phyloP scores from a whole-genome alignment of 768 basidiomycete species.

The Mrakia gelida region DNA sequence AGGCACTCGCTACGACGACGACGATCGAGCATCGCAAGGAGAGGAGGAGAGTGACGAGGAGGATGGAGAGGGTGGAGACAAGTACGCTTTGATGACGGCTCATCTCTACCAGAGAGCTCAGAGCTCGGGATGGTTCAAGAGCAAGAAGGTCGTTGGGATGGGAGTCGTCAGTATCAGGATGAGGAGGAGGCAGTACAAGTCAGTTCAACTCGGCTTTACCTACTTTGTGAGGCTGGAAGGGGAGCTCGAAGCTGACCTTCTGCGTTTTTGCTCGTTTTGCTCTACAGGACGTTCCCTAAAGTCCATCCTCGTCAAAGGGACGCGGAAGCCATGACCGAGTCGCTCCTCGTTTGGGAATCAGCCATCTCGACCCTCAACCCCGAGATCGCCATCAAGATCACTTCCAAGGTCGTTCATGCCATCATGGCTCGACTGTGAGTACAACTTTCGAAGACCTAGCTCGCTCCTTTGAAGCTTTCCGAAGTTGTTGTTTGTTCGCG shows the following conservation, averaged over 20 bases:
- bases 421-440: constrained; percentile 43
- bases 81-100: constrained; percentile 39
- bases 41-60: constrained; percentile 27
- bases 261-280: not conserved
- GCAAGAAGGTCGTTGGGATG: constrained; percentile 37
- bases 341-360: constrained; percentile 53
- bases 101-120: constrained; percentile 41
- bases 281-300: constrained; percentile 26
- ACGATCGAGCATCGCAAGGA: not conserved
- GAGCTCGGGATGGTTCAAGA: constrained; percentile 41
- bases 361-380: constrained; percentile 73
- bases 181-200: constrained; percentile 33
- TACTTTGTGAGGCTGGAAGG: not conserved
- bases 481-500: not conserved
- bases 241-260: not conserved
- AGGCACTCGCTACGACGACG: not conserved
- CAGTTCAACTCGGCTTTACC: not conserved
- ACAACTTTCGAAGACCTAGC: too few species aligned
- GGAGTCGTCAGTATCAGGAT: constrained; percentile 42
- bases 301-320: constrained; percentile 9
- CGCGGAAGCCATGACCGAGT: constrained; percentile 34
- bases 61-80: constrained; percentile 27
- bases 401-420: constrained; percentile 41
- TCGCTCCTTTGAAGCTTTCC: too few species aligned
- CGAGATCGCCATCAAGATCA: constrained; percentile 73